Evolutionary conservation across 208 protist species (phyloP), one percentile per base, ranked within the genome.

Genomic region (Trypanosoma avium): DNA sequence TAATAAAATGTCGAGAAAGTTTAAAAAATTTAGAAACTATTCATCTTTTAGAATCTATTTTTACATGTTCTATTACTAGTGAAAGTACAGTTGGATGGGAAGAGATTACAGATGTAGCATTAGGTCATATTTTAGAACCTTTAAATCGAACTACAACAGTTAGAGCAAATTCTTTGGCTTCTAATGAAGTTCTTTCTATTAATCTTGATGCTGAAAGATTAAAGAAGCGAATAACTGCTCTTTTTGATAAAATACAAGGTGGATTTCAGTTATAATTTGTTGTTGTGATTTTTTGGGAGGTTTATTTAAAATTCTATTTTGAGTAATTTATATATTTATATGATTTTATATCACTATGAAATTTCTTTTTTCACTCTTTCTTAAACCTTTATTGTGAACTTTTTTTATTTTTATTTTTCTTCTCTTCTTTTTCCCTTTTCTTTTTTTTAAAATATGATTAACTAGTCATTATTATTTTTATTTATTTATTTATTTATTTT

Each of bases 61-160:
- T 95, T 52, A 61, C 72, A 4, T 92, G 85, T 68, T 50, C 73
- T 30, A 77, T 92, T 46, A 65, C 61, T 7, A 73, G 77, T 49
- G 78, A 79, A 13, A 58, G 13, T 45, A 56, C 59, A 9, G 24
- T 74, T 21, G 87, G 82, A 8, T 98, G 96, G 96, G 96, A 98
- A 64, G 96, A 98, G 69, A 56, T 68, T 17, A 91, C 84, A 7
- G 84, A 95, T 35, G 78, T 79, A 24, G 76, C 81, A 7, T 52
- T 97, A 46, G 74, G 72, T 8, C 80, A 86, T 54, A 54, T 97
- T 50, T 53, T 97, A 17, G 22, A 19, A 8, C 42, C 32, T 4
- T 22, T 57, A 4, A 36, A 24, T n/a, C 27, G 19, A 40, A 22
- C 32, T 9, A 17, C 3, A 19, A 30, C 2, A 45, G 12, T 4